phyloP scores from a whole-genome alignment of 106 monocot genomes.

The Allium sativum region DNA sequence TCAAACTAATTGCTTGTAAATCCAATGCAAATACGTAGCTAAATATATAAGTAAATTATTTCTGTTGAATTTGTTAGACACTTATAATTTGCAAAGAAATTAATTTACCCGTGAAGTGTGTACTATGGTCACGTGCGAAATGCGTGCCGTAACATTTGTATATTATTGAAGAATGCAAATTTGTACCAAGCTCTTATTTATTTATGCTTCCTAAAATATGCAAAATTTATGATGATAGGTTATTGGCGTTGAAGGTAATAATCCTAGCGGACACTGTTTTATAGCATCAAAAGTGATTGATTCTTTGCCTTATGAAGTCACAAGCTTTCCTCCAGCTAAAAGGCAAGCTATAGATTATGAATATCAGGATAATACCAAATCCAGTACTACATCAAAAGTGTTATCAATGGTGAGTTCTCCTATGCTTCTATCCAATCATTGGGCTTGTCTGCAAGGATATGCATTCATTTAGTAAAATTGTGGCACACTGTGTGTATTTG shows the following conservation, averaged over 20 bases:
- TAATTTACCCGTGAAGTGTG: too few species aligned
- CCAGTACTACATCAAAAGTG: slow-evolving; percentile 15
- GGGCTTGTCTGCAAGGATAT: background rate
- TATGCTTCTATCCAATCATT: background rate
- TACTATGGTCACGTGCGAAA: too few species aligned
- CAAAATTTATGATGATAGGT: slow-evolving; percentile 40
- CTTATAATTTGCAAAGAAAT: too few species aligned
- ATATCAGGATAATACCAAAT: slow-evolving; percentile 10
- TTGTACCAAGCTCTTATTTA: too few species aligned
- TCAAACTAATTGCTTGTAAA: too few species aligned
- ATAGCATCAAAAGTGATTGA: slow-evolving; percentile 77
- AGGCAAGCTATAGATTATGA: slow-evolving; percentile 50
- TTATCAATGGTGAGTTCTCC: slow-evolving; percentile 47
- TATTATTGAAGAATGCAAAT: too few species aligned
- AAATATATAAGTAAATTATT: too few species aligned
- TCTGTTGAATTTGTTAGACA: too few species aligned
- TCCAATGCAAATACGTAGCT: too few species aligned
- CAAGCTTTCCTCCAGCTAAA: slow-evolving; percentile 54
- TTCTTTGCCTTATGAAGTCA: slow-evolving; percentile 34
- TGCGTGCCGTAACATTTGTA: too few species aligned
- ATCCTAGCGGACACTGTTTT: slow-evolving; percentile 98
- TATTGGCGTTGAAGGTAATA: slow-evolving; percentile 79
- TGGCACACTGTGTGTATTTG: background rate
- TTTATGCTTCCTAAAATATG: background rate
- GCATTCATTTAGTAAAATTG: background rate